Conservation (phyloP, 106 monocot genomes). For the Ottelia alismoides region DNA sequence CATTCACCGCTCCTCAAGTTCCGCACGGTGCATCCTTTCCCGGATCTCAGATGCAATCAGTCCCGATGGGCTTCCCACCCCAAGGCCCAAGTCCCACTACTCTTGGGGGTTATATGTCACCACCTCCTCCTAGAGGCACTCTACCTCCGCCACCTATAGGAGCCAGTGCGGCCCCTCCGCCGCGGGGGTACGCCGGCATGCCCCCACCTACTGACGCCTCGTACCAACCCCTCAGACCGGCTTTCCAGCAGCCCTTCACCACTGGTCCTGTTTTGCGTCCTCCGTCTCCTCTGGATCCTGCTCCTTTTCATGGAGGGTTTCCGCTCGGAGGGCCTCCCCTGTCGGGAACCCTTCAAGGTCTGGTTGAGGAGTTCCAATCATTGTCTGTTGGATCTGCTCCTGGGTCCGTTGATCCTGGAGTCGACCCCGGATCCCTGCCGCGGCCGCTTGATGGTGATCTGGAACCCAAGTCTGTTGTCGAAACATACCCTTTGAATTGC, state of each 20-base stretch:
- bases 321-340: slow-evolving; percentile 34
- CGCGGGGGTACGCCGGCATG: slow-evolving; percentile 3
- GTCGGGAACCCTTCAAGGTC: slow-evolving; percentile 39
- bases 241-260: not conserved
- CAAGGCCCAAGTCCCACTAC: slow-evolving; percentile 14
- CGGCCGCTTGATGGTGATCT: slow-evolving; percentile 55
- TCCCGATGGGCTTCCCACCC: slow-evolving; percentile 26
- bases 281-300: slow-evolving; percentile 8
- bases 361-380: slow-evolving; percentile 95
- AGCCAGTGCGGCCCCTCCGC: slow-evolving; percentile 19
- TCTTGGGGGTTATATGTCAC: too few species aligned
- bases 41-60: slow-evolving; percentile 11
- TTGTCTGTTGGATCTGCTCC: slow-evolving; percentile 61
- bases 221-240: slow-evolving; percentile 11
- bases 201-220: slow-evolving; percentile 15
- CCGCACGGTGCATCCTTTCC: slow-evolving; percentile 10
- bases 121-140: too few species aligned
- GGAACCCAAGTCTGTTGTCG: slow-evolving; percentile 38
- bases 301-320: slow-evolving; percentile 17
- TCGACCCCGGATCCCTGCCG: slow-evolving; percentile 48
- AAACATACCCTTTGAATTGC: slow-evolving; percentile 69
- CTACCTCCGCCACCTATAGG: slow-evolving; percentile 12
- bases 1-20: not conserved
- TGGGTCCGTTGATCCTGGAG: slow-evolving; percentile 62
- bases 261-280: not conserved